Conservation (phyloP, 164 flowering plant species). For the Saururus chinensis region DNA sequence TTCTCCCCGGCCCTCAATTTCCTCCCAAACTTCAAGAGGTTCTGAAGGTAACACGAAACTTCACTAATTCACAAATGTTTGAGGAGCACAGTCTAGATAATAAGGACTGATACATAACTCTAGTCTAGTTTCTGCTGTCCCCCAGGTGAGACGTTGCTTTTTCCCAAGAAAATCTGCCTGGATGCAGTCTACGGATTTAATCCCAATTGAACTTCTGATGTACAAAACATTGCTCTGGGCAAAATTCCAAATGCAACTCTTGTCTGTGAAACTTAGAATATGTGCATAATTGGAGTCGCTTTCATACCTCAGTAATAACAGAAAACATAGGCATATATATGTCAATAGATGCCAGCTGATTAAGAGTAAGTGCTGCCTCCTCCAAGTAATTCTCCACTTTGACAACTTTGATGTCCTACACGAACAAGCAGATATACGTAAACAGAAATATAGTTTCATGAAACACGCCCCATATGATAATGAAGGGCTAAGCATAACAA, state of each 20-base stretch:
- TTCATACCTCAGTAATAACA: constrained; percentile 57
- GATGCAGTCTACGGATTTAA: too few relatives aligned
- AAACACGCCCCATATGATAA: background rate
- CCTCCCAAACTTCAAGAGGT: too few relatives aligned
- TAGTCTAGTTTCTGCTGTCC: too few relatives aligned
- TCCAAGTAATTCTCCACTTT: constrained; percentile 12
- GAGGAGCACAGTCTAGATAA: too few relatives aligned
- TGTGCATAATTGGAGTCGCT: background rate
- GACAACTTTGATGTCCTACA: constrained; percentile 25
- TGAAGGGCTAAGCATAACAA: background rate
- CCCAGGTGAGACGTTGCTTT: too few relatives aligned
- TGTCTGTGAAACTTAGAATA: background rate
- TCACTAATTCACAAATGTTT: too few relatives aligned
- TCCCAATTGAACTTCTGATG: background rate
- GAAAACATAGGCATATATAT: constrained; percentile 55
- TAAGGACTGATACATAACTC: too few relatives aligned
- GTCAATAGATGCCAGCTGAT: constrained; percentile 39
- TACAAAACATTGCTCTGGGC: background rate
- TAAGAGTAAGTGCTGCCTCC: constrained; percentile 28
- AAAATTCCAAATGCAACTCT: background rate
- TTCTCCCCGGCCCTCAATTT: too few relatives aligned
- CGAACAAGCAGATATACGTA: background rate
- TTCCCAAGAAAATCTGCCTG: too few relatives aligned
- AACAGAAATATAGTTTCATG: too few relatives aligned
- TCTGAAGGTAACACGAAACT: too few relatives aligned